A percentile compares a stretch with the other conserved stretches of the same genome.
Conservation (phyloP, 305 asterid species). For the Lippia alba region DNA sequence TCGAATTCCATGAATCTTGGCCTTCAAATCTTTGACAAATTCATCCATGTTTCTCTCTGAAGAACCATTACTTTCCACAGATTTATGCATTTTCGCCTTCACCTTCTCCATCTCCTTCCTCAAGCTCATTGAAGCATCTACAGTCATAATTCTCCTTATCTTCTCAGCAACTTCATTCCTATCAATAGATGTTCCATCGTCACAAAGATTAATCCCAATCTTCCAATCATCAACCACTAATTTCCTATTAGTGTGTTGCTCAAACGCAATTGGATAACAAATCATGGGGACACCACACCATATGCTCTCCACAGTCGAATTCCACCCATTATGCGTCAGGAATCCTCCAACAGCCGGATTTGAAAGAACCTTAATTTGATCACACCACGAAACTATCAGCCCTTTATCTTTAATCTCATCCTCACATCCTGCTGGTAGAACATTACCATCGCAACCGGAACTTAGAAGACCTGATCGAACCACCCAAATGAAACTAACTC, state of each 20-base stretch:
- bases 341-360: not conserved
- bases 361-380: not conserved
- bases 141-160: not conserved
- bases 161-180: not conserved
- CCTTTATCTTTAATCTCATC: not conserved
- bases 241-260: not conserved
- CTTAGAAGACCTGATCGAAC: not conserved
- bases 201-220: not conserved
- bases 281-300: not conserved
- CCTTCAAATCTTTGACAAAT: not conserved
- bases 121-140: not conserved
- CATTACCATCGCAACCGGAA: not conserved
- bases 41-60: not conserved
- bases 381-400: not conserved
- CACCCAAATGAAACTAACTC: not conserved
- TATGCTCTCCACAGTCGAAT: not conserved
- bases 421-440: not conserved
- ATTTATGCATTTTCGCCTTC: not conserved
- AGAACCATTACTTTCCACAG: not conserved
- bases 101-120: not conserved
- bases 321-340: not conserved
- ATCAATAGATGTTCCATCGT: not conserved
- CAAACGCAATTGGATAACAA: not conserved
- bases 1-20: too few species aligned
- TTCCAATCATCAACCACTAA: not conserved